Conservation (phyloP, 352 stramenopile species). For the Vaucheria bursata region DNA sequence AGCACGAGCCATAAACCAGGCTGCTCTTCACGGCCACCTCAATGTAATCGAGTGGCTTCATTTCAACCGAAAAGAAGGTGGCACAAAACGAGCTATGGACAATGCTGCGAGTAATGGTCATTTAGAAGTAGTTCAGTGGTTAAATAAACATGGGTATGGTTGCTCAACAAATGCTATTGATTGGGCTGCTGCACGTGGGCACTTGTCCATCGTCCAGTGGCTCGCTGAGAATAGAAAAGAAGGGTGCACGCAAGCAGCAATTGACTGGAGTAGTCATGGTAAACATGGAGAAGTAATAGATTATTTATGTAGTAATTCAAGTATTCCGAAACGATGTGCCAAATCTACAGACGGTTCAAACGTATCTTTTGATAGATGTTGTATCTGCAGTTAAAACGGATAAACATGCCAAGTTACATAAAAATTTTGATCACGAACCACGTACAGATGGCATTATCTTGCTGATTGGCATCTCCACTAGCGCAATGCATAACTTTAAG, state of each 20-base stretch:
- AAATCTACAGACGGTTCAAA: too few species aligned
- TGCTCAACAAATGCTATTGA: slow-evolving; percentile 32
- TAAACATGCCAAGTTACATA: too few species aligned
- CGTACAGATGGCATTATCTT: too few species aligned
- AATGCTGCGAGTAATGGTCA: slow-evolving; percentile 61
- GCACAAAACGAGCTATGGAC: slow-evolving; percentile 63
- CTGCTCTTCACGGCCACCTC: slow-evolving; percentile 31
- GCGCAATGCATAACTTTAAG: too few species aligned
- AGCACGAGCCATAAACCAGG: slow-evolving; percentile 42
- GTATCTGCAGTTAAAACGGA: too few species aligned
- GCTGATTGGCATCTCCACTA: too few species aligned
- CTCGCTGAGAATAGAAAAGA: slow-evolving; percentile 29
- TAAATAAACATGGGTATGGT: slow-evolving; percentile 10
- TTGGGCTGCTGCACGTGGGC: slow-evolving; percentile 21
- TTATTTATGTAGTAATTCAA: background rate
- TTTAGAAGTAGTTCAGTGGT: slow-evolving; percentile 48
- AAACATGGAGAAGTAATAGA: slow-evolving; percentile 13
- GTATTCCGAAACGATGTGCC: background rate
- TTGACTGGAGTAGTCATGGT: slow-evolving; percentile 31
- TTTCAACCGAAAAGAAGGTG: slow-evolving; percentile 57
- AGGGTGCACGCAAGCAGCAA: slow-evolving; percentile 26
- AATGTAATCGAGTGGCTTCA: slow-evolving; percentile 64
- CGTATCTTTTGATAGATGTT: too few species aligned
- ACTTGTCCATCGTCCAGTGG: slow-evolving; percentile 22
- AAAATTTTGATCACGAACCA: too few species aligned